phyloP scores from a whole-genome alignment of 2,329 filamentous ascomycete species.

The Diaporthe batatas region DNA sequence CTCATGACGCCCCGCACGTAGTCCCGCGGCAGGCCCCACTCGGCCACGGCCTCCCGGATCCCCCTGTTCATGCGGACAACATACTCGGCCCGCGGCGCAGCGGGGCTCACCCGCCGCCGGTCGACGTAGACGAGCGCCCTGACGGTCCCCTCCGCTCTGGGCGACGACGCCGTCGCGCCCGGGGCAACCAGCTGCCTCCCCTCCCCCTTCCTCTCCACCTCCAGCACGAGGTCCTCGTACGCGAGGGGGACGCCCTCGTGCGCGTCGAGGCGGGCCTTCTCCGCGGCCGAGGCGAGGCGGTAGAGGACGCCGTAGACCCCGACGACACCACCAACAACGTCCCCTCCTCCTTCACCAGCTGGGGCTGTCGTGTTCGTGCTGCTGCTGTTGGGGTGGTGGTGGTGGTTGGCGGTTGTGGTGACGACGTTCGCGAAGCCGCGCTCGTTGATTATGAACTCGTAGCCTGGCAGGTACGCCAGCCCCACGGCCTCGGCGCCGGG shows the following conservation, averaged over 20 bases:
- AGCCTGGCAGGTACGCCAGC: constrained; percentile 53
- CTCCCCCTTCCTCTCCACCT: constrained; percentile 53
- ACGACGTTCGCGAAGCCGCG: constrained; percentile 61
- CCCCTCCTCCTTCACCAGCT: no score
- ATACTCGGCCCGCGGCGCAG: constrained; percentile 66
- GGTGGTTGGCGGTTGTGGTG: not conserved
- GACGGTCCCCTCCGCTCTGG: no score
- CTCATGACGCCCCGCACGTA: constrained; percentile 69
- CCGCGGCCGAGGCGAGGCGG: constrained; percentile 61
- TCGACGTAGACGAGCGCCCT: constrained; percentile 72
- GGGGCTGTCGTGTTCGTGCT: not conserved
- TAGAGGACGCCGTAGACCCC: constrained; percentile 71
- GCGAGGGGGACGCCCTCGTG: constrained; percentile 73
- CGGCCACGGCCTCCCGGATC: constrained; percentile 68
- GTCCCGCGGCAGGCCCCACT: constrained; percentile 61
- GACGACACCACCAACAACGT: no score
- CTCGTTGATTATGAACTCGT: constrained; percentile 62
- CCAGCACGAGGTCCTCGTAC: constrained; percentile 67
- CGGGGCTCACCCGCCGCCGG: constrained; percentile 51
- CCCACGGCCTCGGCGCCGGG: constrained; percentile 57
- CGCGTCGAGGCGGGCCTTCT: constrained; percentile 60
- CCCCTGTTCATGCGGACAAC: constrained; percentile 73
- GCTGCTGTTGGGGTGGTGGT: not conserved
- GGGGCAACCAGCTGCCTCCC: no score
- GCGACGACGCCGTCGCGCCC: no score